Base-by-base conservation (phyloP, 805 yeast species). In the Teunomyces pallodes region DNA sequence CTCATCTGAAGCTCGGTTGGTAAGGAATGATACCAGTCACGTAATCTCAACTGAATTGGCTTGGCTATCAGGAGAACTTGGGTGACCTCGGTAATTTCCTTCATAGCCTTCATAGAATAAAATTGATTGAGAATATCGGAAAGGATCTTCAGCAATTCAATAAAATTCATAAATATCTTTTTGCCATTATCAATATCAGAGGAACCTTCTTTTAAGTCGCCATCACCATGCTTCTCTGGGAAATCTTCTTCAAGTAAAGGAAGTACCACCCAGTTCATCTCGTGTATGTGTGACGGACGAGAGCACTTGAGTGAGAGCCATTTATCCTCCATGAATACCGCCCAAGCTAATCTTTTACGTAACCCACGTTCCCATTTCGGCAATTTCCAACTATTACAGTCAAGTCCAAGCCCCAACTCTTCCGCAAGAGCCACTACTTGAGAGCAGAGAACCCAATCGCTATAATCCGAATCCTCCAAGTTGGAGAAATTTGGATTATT, bases 361-460 rank as follows among this genome's bases (percentile, higher is more conserved):
- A 92, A 69, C 5, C 96, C 95, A 44, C 96, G 76, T 61, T 92
- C 99, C 98, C 98, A 94, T 57, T 86, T 84, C 0, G 98, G 98
- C 31, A 92, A 69, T 58, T 87, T 84, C 99, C 99, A 92, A 54
- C 79, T 80, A 48, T 86, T 83, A 59, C 97, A 91, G 60, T 91
- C 92, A n/a, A 89, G 74, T 0, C 96, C 96, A 9, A 92, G 71
- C 0, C 98, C 97, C 13, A 92, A 71, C 56, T 92, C 96, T 65
- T 92, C 97, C 0, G 97, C 84, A 14, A 91, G 67, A 0, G 96
- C 86, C 5, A 89, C 91, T 17, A 92, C 88, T 54, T 89, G 95
- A 2, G 95, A 87, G 61, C 89, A 86, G 36, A 91, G 66, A 3
- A 86, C 83, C 96, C 97, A 90, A 59, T 86, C 91, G 51, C 86